These are phyloP conservation scores for Clarireedia homoeocarpa DNA, from an alignment of 2,329 filamentous ascomycete species.

Conservation along the genomic window DNA sequence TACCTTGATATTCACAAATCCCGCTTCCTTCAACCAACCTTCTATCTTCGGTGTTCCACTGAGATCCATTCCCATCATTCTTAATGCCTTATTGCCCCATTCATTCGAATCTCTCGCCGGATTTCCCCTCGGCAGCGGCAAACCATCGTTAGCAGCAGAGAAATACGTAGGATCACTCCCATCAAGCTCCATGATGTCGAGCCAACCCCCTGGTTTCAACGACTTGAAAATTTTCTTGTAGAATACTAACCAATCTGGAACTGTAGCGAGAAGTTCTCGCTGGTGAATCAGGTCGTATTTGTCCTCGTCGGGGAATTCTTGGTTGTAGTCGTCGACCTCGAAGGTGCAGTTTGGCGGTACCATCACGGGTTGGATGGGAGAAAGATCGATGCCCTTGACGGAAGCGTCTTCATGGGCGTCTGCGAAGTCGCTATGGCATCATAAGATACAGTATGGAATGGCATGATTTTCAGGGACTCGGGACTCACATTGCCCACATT, in stretches of 20 bases:
- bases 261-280: constrained; percentile 15
- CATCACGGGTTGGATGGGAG: constrained; percentile 47
- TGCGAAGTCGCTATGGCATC: constrained; percentile 35
- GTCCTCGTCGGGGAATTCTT: constrained; percentile 26
- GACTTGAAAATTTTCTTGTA: constrained; percentile 12
- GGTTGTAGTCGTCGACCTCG: constrained; percentile 54
- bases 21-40: constrained; percentile 30
- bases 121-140: not conserved
- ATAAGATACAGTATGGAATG: not conserved
- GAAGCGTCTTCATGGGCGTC: constrained; percentile 36
- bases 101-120: not conserved
- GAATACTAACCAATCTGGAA: constrained; percentile 12
- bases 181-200: constrained; percentile 7
- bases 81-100: not conserved
- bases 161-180: not conserved
- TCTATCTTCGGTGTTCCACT: constrained; percentile 17
- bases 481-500: constrained; percentile 9
- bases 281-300: constrained; percentile 28
- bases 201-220: constrained; percentile 10
- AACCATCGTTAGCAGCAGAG: not conserved
- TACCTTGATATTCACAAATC: constrained; percentile 36
- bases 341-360: constrained; percentile 55
- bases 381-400: constrained; percentile 48
- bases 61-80: not conserved
- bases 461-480: not conserved